A percentile compares a stretch with the other conserved stretches of the same genome.
These are phyloP conservation scores for Nephelium lappaceum DNA, from an alignment of 345 rosid genomes.

Conservation along the genomic window DNA sequence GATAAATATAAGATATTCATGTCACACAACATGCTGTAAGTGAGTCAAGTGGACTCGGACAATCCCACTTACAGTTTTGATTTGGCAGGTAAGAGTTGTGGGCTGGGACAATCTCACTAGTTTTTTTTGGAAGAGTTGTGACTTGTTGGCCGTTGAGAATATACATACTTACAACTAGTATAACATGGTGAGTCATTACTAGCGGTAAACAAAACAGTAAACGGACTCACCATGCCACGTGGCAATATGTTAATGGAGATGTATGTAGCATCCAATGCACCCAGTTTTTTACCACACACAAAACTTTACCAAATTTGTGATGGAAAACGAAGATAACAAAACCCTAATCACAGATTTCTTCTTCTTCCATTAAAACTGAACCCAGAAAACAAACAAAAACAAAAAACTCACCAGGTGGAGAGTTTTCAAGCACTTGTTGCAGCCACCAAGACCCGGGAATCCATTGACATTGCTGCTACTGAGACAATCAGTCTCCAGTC, in stretches of 20 bases:
- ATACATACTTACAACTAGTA: too few species aligned
- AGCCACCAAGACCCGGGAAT: constrained; percentile 67
- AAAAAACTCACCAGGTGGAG: constrained; percentile 52
- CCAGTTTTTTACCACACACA: not conserved
- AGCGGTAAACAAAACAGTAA: not conserved
- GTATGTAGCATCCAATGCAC: not conserved
- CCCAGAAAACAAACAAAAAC: not conserved
- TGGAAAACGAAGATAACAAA: constrained; percentile 1
- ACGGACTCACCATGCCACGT: not conserved
- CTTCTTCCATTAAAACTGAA: not conserved
- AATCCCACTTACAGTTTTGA: not conserved
- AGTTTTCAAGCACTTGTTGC: constrained; percentile 79
- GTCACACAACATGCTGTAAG: not conserved
- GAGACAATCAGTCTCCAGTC: constrained; percentile 71
- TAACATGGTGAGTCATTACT: not conserved
- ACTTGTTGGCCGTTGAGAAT: too few species aligned
- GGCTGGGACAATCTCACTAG: too few species aligned
- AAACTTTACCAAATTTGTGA: constrained; percentile 29
- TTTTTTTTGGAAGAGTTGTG: too few species aligned
- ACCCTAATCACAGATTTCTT: not conserved
- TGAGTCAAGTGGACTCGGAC: not conserved
- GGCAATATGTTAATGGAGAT: not conserved
- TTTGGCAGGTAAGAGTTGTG: too few species aligned
- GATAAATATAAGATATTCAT: too few species aligned
- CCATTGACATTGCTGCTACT: constrained; percentile 51